These are phyloP conservation scores for Termitomyces sp. DNA, from an alignment of 768 basidiomycete genomes.

Conservation along the genomic window DNA sequence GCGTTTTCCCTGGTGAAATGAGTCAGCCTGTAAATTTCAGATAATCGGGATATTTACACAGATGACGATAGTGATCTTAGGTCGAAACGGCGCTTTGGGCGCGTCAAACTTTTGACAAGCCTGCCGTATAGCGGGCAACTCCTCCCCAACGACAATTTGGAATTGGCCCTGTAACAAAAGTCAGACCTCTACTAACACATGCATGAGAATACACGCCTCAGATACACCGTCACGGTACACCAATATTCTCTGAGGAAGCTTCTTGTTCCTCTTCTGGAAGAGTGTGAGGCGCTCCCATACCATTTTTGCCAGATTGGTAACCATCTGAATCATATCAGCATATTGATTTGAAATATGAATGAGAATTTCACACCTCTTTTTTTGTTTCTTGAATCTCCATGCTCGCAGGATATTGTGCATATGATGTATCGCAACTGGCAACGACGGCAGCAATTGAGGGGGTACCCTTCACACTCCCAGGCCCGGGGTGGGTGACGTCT, in stretches of 20 bases:
- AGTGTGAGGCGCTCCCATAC: conserved; percentile 56
- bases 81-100: conserved; percentile 34
- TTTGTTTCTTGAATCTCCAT: conserved; percentile 65
- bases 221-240: conserved; percentile 84
- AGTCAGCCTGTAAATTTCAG: conserved; percentile 8
- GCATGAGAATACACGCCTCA: conserved; percentile 37
- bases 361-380: conserved; percentile 57
- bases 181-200: background rate
- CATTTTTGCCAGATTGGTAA: conserved; percentile 60
- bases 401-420: conserved; percentile 70
- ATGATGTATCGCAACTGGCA: conserved; percentile 59
- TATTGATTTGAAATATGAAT: background rate
- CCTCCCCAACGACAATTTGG: conserved; percentile 48
- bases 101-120: conserved; percentile 51
- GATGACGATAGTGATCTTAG: conserved; percentile 64
- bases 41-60: conserved; percentile 48
- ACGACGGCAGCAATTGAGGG: conserved; percentile 87
- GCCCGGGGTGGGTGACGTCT: conserved; percentile 78
- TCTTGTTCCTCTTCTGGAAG: conserved; percentile 40
- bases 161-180: conserved; percentile 44
- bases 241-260: conserved; percentile 59
- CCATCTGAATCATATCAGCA: conserved; percentile 48
- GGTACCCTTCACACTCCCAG: conserved; percentile 64
- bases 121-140: conserved; percentile 56
- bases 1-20: conserved; percentile 32